These are phyloP conservation scores for Chytriomyces sp. DNA, from an alignment of 192 early-diverging fungal species.

Conservation along the genomic window DNA sequence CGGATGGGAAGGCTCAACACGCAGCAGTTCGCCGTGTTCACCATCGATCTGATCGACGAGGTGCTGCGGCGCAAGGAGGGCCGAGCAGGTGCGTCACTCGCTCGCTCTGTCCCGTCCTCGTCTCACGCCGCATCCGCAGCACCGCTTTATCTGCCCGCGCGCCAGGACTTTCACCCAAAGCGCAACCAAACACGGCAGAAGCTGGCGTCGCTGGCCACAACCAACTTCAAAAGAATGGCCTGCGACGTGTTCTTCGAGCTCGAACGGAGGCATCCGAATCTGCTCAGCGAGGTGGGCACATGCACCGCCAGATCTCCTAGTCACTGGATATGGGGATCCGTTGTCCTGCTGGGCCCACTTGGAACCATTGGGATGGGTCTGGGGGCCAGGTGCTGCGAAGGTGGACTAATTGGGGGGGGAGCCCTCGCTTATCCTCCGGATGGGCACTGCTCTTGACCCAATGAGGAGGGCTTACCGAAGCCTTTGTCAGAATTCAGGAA, in stretches of 20 bases:
- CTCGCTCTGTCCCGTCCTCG: neutral
- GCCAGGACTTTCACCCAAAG: constrained; percentile 90
- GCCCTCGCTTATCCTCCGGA: too few species aligned
- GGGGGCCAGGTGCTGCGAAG: too few species aligned
- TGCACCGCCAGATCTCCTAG: too few species aligned
- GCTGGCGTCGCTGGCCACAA: constrained; percentile 83
- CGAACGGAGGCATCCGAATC: constrained; percentile 60
- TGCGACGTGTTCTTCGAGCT: constrained; percentile 77
- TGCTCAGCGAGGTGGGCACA: constrained; percentile 40
- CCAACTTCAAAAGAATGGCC: constrained; percentile 90
- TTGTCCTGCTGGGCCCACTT: too few species aligned
- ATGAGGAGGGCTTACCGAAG: too few species aligned
- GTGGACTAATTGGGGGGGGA: too few species aligned
- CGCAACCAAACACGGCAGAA: constrained; percentile 97
- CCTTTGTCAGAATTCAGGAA: too few species aligned
- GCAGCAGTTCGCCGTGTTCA: constrained; percentile 32
- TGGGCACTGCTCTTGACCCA: too few species aligned
- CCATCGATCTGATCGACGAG: constrained; percentile 30
- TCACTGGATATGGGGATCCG: too few species aligned
- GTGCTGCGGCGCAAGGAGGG: constrained; percentile 23
- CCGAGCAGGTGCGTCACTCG: neutral
- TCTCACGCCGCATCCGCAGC: neutral
- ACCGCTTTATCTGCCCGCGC: constrained; percentile 76
- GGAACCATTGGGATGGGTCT: too few species aligned
- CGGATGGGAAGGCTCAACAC: constrained; percentile 26